Base-by-base conservation (phyloP, 495 filamentous ascomycete species). In the Daldinia childiae region DNA sequence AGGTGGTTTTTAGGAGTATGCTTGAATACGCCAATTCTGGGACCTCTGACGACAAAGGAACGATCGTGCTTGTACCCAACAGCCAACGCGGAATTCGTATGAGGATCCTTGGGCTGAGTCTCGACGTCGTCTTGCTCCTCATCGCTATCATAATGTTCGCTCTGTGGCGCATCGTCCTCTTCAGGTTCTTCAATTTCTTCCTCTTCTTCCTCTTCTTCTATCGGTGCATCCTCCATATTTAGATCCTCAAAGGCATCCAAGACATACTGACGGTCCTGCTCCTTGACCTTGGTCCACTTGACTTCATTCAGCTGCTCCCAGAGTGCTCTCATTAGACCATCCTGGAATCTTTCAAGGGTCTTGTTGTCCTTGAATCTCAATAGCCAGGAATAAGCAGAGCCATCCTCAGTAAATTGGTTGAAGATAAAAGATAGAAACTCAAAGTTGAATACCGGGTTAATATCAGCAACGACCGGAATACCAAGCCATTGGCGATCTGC, bases 381-480 rank as follows among this genome's bases (percentile, higher is more conserved):
- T 4, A 99, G 88, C 95, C 96, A 99, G 0, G 96, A 98, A 78
- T 93, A 97, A 6, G 95, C 95, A 8, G 92, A 90, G 3, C 94
- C 93, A 79, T 97, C 92, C 15, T 90, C 87, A 7, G 90, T 84
- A 75, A 97, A 98, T 75, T 97, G 93, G 76, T 98, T 98, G 86
- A 99, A 99, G 76, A 99, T 98, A 80, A 98, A 98, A 2, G 95
- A 98, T 19, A 97, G 84, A 70, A 93, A 98, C 80, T 98, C 95
- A 69, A 97, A 98, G 82, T 98, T 98, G 85, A 99, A 99, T 36
- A 99, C 95, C 0, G 95, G 96, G 74, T 99, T 99, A 76, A 98
- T 92, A 72, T 98, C 96, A 5, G 90, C 89, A 27, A 92, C 82
- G 17, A 99, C 88, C 19, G 89, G 86, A 71, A 96, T 93, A 24